phyloP scores from a whole-genome alignment of 352 stramenopile genomes.

The Phytophthora parvispora region DNA sequence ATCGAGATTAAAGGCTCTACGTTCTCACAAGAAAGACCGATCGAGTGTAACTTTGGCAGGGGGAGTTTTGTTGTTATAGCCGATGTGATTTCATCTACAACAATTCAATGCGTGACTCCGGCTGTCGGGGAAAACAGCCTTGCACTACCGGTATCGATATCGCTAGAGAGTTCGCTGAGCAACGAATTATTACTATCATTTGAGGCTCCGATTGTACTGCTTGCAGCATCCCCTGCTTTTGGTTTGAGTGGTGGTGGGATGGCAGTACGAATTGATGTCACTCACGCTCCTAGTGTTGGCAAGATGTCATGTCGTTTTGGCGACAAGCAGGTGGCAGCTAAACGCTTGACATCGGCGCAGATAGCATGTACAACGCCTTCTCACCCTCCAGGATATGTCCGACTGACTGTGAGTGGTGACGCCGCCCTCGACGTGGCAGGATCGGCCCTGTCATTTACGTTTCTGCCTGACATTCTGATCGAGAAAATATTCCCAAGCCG shows the following conservation, averaged over 20 bases:
- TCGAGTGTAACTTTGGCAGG: conserved; percentile 41
- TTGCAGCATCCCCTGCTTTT: conserved; percentile 23
- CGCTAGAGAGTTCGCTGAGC: conserved; percentile 12
- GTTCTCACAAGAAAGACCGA: conserved; percentile 5
- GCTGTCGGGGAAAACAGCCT: conserved; percentile 10
- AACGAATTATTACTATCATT: conserved; percentile 51
- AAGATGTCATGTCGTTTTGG: conserved; percentile 45
- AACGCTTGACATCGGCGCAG: conserved; percentile 14
- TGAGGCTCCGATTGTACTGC: conserved; percentile 28
- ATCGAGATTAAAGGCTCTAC: conserved; percentile 38
- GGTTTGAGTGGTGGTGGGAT: conserved; percentile 44
- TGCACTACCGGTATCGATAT: conserved; percentile 34
- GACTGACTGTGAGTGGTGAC: conserved; percentile 25
- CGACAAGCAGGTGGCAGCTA: conserved; percentile 12
- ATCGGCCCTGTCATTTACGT: conserved; percentile 33
- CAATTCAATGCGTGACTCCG: conserved; percentile 27
- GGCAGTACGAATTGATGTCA: conserved; percentile 27
- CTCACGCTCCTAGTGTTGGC: background rate
- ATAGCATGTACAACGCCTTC: conserved; percentile 39
- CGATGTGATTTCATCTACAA: conserved; percentile 22
- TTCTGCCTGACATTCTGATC: conserved; percentile 41
- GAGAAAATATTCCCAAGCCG: conserved; percentile 21
- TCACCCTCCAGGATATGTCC: conserved; percentile 19
- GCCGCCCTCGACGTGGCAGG: conserved; percentile 8
- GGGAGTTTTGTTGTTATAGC: conserved; percentile 15